Evolutionary conservation across 2,329 filamentous ascomycete species (phyloP).

Genomic region (Phialocephala subalpina): DNA sequence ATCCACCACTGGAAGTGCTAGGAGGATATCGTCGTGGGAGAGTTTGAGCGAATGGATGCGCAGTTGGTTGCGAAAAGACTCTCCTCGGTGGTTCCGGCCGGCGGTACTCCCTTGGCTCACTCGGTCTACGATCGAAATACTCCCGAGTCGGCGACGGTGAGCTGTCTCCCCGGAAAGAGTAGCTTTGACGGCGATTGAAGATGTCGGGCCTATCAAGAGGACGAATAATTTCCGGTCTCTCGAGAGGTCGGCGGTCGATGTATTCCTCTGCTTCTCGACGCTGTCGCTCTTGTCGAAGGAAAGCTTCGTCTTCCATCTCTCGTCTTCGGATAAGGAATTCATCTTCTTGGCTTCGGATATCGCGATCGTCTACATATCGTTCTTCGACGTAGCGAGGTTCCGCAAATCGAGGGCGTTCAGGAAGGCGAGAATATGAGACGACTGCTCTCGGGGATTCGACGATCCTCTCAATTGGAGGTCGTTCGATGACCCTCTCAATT

Average conservation of each 20-base stretch:
- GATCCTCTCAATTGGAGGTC: constrained; percentile 23
- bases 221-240: background rate
- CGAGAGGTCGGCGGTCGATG: constrained; percentile 27
- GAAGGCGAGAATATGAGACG: constrained; percentile 27
- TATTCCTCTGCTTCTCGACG: constrained; percentile 33
- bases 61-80: constrained; percentile 1
- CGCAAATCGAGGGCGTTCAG: constrained; percentile 22
- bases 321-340: constrained; percentile 9
- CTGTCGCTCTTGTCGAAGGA: background rate
- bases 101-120: constrained; percentile 10
- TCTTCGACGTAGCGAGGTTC: constrained; percentile 27
- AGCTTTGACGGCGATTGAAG: constrained; percentile 10
- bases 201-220: constrained; percentile 8
- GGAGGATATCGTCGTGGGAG: constrained; percentile 30
- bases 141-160: constrained; percentile 1
- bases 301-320: constrained; percentile 15
- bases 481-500: constrained; percentile 4
- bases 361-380: constrained; percentile 28
- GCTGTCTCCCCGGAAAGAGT: constrained; percentile 5
- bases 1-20: constrained; percentile 5
- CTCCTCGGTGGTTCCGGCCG: constrained; percentile 5
- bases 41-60: constrained; percentile 29
- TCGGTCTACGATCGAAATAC: constrained; percentile 9
- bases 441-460: constrained; percentile 22
- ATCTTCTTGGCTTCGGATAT: constrained; percentile 15